A percentile compares a stretch with the other conserved stretches of the same genome.
Evolutionary conservation across 495 filamentous ascomycete genomes (phyloP).

Genomic region (Lentithecium fluviatile): DNA sequence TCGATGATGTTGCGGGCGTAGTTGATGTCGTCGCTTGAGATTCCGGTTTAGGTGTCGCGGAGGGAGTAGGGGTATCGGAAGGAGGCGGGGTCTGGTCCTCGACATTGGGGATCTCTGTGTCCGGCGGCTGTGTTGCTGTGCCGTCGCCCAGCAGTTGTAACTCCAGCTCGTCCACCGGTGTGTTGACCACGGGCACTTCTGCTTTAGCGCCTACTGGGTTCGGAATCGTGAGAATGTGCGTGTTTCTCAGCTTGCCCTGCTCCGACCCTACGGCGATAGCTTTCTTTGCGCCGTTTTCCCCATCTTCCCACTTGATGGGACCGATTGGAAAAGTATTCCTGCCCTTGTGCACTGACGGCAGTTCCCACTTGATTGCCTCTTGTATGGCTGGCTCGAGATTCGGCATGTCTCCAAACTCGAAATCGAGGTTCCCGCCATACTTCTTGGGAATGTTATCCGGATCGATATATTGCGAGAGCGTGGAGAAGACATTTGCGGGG

Average conservation of each 20-base stretch:
- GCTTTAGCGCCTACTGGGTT: conserved; percentile 24
- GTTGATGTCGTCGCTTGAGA: neutral
- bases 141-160: conserved; percentile 29
- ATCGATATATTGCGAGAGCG: conserved; percentile 78
- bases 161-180: conserved; percentile 27
- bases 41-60: conserved; percentile 7
- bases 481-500: conserved; percentile 65
- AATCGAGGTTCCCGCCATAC: conserved; percentile 82
- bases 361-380: conserved; percentile 40
- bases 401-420: conserved; percentile 70
- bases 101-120: conserved; percentile 21
- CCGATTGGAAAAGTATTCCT: conserved; percentile 41
- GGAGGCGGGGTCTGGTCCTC: neutral
- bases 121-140: conserved; percentile 34
- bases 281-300: conserved; percentile 36
- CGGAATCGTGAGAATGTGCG: conserved; percentile 34
- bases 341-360: conserved; percentile 26
- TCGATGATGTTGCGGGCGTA: neutral
- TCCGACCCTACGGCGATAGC: conserved; percentile 42
- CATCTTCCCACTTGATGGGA: conserved; percentile 43
- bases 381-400: conserved; percentile 59
- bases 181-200: conserved; percentile 19
- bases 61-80: conserved; percentile 9
- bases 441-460: conserved; percentile 72
- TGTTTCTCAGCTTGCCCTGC: conserved; percentile 35